These are phyloP conservation scores for Simmondsia chinensis DNA, from an alignment of 148 eudicot species.

Conservation along the genomic window DNA sequence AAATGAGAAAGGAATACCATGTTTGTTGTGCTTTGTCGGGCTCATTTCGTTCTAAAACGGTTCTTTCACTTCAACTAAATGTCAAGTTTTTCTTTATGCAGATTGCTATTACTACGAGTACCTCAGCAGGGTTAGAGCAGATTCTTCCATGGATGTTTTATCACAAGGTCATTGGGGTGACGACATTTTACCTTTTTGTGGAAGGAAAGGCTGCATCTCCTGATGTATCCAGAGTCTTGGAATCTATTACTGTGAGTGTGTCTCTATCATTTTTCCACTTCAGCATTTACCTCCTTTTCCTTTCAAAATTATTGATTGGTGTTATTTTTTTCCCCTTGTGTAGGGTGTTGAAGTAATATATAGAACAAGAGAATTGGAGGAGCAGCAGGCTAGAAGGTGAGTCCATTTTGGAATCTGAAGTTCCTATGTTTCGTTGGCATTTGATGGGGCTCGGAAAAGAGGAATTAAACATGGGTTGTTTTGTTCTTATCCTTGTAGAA, in stretches of 20 bases:
- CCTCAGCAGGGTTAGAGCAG: constrained; percentile 74
- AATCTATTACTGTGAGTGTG: constrained; percentile 84
- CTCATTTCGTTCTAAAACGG: too few relatives aligned
- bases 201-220: constrained; percentile 94
- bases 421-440: too few relatives aligned
- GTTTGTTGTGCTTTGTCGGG: too few relatives aligned
- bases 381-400: constrained; percentile 84
- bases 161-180: constrained; percentile 84
- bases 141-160: constrained; percentile 86
- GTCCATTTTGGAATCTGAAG: not conserved
- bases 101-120: constrained; percentile 74
- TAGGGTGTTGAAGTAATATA: constrained; percentile 88
- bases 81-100: constrained; percentile 8
- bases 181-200: constrained; percentile 76
- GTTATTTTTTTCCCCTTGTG: too few relatives aligned
- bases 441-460: too few relatives aligned
- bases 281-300: too few relatives aligned
- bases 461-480: too few relatives aligned
- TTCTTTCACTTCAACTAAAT: too few relatives aligned
- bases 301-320: too few relatives aligned
- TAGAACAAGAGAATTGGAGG: constrained; percentile 80
- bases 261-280: too few relatives aligned
- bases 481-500: too few relatives aligned
- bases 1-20: too few relatives aligned
- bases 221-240: constrained; percentile 66